Evolutionary conservation across 2,329 filamentous ascomycete genomes (phyloP).

Genomic region (Aspergillus carbonarius): DNA sequence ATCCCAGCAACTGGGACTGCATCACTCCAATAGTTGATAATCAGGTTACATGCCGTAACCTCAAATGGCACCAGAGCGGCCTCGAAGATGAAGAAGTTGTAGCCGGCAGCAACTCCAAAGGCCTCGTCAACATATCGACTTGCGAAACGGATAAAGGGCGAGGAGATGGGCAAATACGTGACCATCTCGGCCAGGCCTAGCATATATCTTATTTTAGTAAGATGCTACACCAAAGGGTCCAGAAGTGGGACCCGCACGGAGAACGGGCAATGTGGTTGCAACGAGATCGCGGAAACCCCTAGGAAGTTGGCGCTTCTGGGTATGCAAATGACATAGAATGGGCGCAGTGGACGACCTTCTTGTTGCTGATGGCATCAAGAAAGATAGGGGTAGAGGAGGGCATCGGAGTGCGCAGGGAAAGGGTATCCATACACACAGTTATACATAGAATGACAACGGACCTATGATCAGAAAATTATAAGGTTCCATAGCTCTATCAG

Average conservation of each 20-base stretch:
- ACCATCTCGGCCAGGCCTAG: constrained; percentile 52
- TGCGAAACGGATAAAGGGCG: constrained; percentile 48
- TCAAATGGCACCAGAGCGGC: constrained; percentile 54
- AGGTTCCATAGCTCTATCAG: constrained; percentile 26
- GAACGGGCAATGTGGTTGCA: neutral
- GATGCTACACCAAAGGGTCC: constrained; percentile 7
- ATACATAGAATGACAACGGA: constrained; percentile 46
- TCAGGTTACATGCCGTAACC: constrained; percentile 51
- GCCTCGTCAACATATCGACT: constrained; percentile 51
- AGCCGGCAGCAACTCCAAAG: constrained; percentile 48
- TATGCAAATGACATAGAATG: neutral
- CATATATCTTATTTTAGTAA: constrained; percentile 22
- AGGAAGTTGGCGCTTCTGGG: constrained; percentile 7
- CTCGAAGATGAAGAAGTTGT: constrained; percentile 55
- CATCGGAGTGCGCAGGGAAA: neutral
- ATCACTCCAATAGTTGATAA: constrained; percentile 52
- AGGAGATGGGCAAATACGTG: constrained; percentile 49
- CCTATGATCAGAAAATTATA: constrained; percentile 37
- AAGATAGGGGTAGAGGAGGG: constrained; percentile 10
- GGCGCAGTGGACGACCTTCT: neutral
- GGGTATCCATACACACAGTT: constrained; percentile 43
- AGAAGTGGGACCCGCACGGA: neutral
- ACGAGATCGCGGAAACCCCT: neutral
- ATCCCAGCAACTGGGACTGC: constrained; percentile 47
- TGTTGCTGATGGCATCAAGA: constrained; percentile 11